Base-by-base conservation (phyloP, 345 rosid genomes). In the Syzygium aromaticum region DNA sequence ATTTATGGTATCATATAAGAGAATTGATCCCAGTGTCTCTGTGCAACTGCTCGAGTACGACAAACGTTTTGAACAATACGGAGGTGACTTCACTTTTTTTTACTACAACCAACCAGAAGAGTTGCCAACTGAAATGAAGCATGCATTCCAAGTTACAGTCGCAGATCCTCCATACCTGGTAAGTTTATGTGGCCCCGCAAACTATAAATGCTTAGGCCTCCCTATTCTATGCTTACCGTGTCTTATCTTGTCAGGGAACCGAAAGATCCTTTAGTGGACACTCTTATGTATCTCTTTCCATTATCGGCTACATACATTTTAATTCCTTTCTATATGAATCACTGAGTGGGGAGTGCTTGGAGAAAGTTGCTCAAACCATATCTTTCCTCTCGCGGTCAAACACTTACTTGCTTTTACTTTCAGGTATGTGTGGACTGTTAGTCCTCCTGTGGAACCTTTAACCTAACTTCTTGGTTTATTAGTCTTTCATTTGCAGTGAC, bases 161-260 rank as follows among this genome's bases (percentile, higher is more conserved):
- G 99, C 98, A 16, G 98, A 97, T 93, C 98, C 99, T 91, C 98
- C 99, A 38, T 96, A 97, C 82, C 91, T 97, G 94, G 99, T 97
- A 86, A 90, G 93, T 84, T 23, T n/a, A 12, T 52, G 14, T 51
- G 51, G 30, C 33, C 59, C 59, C 19, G 33, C 17, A 5, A 30
- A 30, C 49, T 17, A 25, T 56, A 15, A 56, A 21, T 52, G 27
- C 54, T 84, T 43, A 30, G 43, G 33, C 64, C 53, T 64, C 54
- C 54, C 84, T 77, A 61, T 43, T 27, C 80, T 61, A 54, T 38
- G 54, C 23, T 15, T 30, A 17, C 61, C 61, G 3, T n/a, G n/a
- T 52, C 46, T 52, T 25, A 43, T 84, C 25, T 73, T 73, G 25
- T 73, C 46, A 49, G 3, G 12, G 25, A 73, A 33, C 80, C 21